Evolutionary conservation across 148 eudicot genomes (phyloP), one percentile per base, ranked within the genome.

Genomic region (Arctostaphylos glauca): DNA sequence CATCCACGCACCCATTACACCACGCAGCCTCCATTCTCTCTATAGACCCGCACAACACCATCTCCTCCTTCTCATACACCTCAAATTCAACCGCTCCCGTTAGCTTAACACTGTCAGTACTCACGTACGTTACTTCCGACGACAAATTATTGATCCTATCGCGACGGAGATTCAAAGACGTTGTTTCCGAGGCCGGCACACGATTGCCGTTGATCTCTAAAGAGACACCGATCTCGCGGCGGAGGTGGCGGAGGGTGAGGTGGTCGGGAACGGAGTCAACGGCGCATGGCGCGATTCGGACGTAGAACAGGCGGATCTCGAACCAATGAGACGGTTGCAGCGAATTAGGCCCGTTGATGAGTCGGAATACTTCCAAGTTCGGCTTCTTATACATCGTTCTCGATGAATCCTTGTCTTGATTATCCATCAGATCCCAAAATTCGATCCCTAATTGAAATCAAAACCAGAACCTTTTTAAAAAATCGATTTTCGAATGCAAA

Each of bases 291-390:
- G 93, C 83, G 23, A 95, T 88, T 0, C 97, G 90, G 23, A 95
- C 94, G 90, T 95, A 93, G 84, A 95, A 95, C 0, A 95, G 77
- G 3, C 98, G 95, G 46, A 90, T 90, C 81, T 95, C 98, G 67
- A 95, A 83, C 86, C 90, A 89, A 2, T 89, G 86, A 10, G 90
- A 89, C n/a, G 89, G 70, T 5, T 72, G 82, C 10, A 84, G 82
- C 23, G 90, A 80, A 53, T 53, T 60, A 3, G 67, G 85, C 5
- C 88, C 86, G 81, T 83, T 83, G 18, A 83, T 83, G 19, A 84
- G 76, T 5, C 87, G 87, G 74, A 84, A 81, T 1, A 47, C 31
- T 10, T 84, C 86, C 21, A 86, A 49, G 19, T 9, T 62, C 68
- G 83, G 82, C 6, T 85, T 47, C 70, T 68, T 82, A 56, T 81